Evolutionary conservation across 1,139 yeast genomes (phyloP), one percentile per base, ranked within the genome.

Genomic region (Suhomyces maxii): DNA sequence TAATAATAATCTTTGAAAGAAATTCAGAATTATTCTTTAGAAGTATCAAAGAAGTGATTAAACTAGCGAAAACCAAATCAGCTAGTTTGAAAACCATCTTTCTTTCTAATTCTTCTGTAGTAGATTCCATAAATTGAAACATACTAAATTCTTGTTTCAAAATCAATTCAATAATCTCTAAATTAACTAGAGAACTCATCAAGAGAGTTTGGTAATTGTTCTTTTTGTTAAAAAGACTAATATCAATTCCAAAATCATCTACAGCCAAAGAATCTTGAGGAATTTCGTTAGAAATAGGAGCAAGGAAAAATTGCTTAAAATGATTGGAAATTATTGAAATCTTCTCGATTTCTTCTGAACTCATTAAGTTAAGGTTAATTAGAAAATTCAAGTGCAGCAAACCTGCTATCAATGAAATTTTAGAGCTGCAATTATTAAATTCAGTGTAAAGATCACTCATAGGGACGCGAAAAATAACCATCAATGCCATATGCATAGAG

Each of bases 201-300:
- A 49, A 10, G 12, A 57, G 40, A 33, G 45, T 38, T 11, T 47
- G 42, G 18, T 46, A 35, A 25, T 48, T 47, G 7, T 33, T 37
- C 25, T 30, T 42, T 8, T 44, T 43, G 18, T 44, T 36, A 3
- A 46, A 13, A 7, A 41, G n/a, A 2, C 14, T 30, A 8, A 43
- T 12, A 33, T 49, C 50, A 6, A 52, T 42, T 2, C 51, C 58
- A 25, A 45, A 42, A 8, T 53, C 51, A 9, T 53, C 57, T 14
- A 42, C 25, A 3, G 25, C 38, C 9, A 36, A 39, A 2, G 39
- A 40, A 26, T 39, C 44, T 6, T 56, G 57, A n/a, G 51, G 44
- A 28, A 57, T 36, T 43, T 50, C 9, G 61, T 53, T 40, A 1
- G 74, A 56, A 11, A 67, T 48, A 3, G 74, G 74, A 3, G 75